phyloP scores from a whole-genome alignment of 2,329 filamentous ascomycete species.

The Aspergillus amoenus region DNA sequence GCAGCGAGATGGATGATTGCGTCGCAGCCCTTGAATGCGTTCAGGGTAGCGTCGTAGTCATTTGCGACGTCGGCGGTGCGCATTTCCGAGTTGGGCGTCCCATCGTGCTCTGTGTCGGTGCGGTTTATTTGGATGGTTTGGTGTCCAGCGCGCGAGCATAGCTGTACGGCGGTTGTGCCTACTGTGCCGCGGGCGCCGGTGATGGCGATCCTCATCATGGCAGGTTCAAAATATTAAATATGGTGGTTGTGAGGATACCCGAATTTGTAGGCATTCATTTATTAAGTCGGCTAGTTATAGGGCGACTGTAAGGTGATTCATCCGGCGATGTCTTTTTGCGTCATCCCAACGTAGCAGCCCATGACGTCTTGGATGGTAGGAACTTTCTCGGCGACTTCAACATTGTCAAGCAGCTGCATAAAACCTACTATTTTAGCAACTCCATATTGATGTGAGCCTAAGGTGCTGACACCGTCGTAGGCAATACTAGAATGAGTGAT shows the following conservation, averaged over 20 bases:
- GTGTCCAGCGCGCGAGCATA: constrained; percentile 20
- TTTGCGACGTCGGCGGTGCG: constrained; percentile 33
- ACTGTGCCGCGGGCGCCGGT: constrained; percentile 39
- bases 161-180: constrained; percentile 30
- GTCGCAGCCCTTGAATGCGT: constrained; percentile 37
- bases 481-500: too few species aligned
- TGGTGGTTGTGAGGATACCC: not conserved
- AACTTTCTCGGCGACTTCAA: too few species aligned
- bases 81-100: constrained; percentile 34
- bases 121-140: constrained; percentile 21
- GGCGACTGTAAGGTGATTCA: too few species aligned
- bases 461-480: too few species aligned
- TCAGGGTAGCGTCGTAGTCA: constrained; percentile 32
- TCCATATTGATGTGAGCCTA: too few species aligned
- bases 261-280: too few species aligned
- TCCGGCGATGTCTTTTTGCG: too few species aligned
- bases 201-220: constrained; percentile 20
- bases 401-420: too few species aligned
- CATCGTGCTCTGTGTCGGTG: constrained; percentile 28
- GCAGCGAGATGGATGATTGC: constrained; percentile 41
- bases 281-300: too few species aligned
- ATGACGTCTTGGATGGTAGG: too few species aligned
- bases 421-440: too few species aligned
- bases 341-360: too few species aligned
- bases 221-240: not conserved